phyloP scores from a whole-genome alignment of 2,329 filamentous ascomycete genomes.

The Westerdykella ornata region DNA sequence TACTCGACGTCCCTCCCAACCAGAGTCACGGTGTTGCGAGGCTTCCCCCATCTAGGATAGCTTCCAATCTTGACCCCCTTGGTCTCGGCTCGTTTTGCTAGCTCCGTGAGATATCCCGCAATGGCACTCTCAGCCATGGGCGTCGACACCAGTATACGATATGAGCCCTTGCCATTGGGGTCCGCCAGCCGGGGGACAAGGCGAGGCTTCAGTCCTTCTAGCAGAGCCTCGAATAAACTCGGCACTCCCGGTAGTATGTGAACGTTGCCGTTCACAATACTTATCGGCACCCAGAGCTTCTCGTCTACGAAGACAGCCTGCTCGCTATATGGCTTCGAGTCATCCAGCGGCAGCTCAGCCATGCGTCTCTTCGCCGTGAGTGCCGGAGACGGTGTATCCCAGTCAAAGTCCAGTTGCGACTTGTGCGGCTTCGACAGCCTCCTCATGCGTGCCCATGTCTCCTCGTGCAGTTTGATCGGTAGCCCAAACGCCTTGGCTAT shows the following conservation, averaged over 20 bases:
- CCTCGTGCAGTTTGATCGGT: constrained; percentile 67
- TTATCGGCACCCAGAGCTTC: constrained; percentile 84
- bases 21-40: constrained; percentile 81
- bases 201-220: constrained; percentile 67
- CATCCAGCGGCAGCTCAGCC: constrained; percentile 77
- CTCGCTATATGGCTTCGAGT: constrained; percentile 54
- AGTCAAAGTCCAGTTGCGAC: constrained; percentile 69
- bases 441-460: constrained; percentile 77
- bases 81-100: constrained; percentile 65
- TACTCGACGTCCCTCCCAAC: constrained; percentile 69
- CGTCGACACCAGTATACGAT: constrained; percentile 76
- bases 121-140: constrained; percentile 80
- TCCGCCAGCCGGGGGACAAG: constrained; percentile 67
- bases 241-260: constrained; percentile 92
- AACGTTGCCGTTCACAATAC: constrained; percentile 84
- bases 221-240: constrained; percentile 68
- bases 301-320: constrained; percentile 75
- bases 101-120: constrained; percentile 71
- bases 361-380: constrained; percentile 81
- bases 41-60: constrained; percentile 88
- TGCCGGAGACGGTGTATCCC: constrained; percentile 73
- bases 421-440: constrained; percentile 66
- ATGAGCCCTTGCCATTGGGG: constrained; percentile 72
- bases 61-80: constrained; percentile 88
- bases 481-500: constrained; percentile 85